Conservation (phyloP, 2,329 filamentous ascomycete genomes). For the Sporothrix globosa region DNA sequence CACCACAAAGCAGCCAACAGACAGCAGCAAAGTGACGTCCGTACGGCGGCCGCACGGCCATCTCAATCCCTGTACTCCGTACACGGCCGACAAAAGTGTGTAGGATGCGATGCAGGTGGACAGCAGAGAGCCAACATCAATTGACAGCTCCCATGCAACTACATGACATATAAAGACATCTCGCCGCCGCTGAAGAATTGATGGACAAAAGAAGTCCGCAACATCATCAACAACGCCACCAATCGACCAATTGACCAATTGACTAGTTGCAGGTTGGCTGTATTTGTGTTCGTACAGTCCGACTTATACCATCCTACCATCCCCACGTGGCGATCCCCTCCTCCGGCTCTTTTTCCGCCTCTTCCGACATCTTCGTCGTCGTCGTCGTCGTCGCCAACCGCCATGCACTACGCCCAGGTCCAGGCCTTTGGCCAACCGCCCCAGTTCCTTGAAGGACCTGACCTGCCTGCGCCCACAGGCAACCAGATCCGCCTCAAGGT, state of each 20-base stretch:
- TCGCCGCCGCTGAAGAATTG: background rate
- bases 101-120: background rate
- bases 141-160: background rate
- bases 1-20: too few relatives aligned
- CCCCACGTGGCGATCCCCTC: too few relatives aligned
- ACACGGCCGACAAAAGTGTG: background rate
- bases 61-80: background rate
- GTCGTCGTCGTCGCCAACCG: too few relatives aligned
- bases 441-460: conserved; percentile 31
- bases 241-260: background rate
- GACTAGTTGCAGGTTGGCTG: too few relatives aligned
- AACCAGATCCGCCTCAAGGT: conserved; percentile 54
- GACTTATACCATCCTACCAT: too few relatives aligned
- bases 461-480: conserved; percentile 28
- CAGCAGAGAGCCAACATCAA: background rate
- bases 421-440: conserved; percentile 33
- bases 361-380: background rate
- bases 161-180: background rate
- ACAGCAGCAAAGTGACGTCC: too few relatives aligned
- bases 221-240: background rate
- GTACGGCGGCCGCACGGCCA: too few relatives aligned
- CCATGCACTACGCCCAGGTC: conserved; percentile 30
- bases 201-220: background rate
- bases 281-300: too few relatives aligned
- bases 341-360: too few relatives aligned